phyloP scores from a whole-genome alignment of 1,284 basidiomycete species.

The Trichosporon ovoides region DNA sequence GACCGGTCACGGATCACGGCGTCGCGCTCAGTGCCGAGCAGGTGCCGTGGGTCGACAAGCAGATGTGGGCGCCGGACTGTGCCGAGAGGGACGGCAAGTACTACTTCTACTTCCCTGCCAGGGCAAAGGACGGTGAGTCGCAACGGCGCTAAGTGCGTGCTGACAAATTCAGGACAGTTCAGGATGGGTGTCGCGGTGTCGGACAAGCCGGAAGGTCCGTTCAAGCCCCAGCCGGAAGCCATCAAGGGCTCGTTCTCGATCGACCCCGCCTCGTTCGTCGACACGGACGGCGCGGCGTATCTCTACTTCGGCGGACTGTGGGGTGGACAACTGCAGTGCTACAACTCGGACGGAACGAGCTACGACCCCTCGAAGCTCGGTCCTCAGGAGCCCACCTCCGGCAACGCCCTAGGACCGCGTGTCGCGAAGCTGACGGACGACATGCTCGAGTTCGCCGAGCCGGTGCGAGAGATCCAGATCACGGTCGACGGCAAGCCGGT shows the following conservation, averaged over 20 bases:
- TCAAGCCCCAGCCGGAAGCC: constrained; percentile 28
- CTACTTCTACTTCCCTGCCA: constrained; percentile 40
- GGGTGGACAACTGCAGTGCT: constrained; percentile 41
- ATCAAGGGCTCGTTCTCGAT: constrained; percentile 35
- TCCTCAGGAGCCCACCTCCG: constrained; percentile 29
- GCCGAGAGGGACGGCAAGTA: constrained; percentile 31
- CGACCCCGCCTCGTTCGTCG: constrained; percentile 38
- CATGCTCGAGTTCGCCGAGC: constrained; percentile 31
- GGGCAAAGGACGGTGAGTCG: constrained; percentile 30
- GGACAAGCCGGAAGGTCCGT: constrained; percentile 34
- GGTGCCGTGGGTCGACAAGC: constrained; percentile 36
- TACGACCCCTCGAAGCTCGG: constrained; percentile 23
- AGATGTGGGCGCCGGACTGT: constrained; percentile 40
- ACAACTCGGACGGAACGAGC: constrained; percentile 20
- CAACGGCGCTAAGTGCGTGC: not conserved
- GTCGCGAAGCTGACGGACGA: constrained; percentile 29
- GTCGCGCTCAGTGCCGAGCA: constrained; percentile 29
- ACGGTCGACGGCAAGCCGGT: constrained; percentile 27
- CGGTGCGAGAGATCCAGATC: constrained; percentile 29
- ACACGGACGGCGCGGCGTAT: constrained; percentile 33
- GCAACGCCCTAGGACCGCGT: constrained; percentile 27
- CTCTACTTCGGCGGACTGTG: constrained; percentile 41
- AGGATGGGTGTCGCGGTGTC: constrained; percentile 34
- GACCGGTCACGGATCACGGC: constrained; percentile 35
- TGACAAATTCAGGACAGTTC: constrained; percentile 31